phyloP scores from a whole-genome alignment of 345 rosid genomes.

The Microthlaspi erraticum region DNA sequence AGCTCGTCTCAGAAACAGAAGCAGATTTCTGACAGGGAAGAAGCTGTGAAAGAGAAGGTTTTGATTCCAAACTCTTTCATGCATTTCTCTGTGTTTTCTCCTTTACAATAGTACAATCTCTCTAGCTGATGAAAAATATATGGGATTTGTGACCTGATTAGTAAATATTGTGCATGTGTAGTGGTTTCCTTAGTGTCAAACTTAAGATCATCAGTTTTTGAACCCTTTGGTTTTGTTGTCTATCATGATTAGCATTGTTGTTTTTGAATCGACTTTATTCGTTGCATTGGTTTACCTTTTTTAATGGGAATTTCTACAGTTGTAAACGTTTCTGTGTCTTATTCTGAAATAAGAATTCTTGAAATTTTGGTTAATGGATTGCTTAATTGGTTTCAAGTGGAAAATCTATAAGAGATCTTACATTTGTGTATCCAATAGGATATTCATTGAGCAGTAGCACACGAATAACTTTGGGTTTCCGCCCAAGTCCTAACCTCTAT shows the following conservation, averaged over 20 bases:
- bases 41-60: slow-evolving; percentile 90
- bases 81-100: not conserved
- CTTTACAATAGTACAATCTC: not conserved
- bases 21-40: slow-evolving; percentile 60
- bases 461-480: too few relatives aligned
- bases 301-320: not conserved
- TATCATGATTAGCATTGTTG: not conserved
- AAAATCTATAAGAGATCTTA: not conserved
- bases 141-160: too few relatives aligned
- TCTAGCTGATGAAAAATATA: not conserved
- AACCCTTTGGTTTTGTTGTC: not conserved
- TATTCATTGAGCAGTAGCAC: slow-evolving; percentile 5
- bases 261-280: not conserved
- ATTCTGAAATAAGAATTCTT: not conserved
- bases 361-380: not conserved
- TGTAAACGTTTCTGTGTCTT: slow-evolving; percentile 1
- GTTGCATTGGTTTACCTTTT: not conserved
- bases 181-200: not conserved
- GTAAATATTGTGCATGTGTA: not conserved
- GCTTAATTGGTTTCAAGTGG: not conserved
- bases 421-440: slow-evolving; percentile 1
- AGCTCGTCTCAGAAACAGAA: slow-evolving; percentile 58
- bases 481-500: not conserved
- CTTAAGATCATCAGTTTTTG: not conserved
- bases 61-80: not conserved